A percentile compares a stretch with the other conserved stretches of the same genome.
Conservation (phyloP, 345 rosid genomes). For the Draba incana region DNA sequence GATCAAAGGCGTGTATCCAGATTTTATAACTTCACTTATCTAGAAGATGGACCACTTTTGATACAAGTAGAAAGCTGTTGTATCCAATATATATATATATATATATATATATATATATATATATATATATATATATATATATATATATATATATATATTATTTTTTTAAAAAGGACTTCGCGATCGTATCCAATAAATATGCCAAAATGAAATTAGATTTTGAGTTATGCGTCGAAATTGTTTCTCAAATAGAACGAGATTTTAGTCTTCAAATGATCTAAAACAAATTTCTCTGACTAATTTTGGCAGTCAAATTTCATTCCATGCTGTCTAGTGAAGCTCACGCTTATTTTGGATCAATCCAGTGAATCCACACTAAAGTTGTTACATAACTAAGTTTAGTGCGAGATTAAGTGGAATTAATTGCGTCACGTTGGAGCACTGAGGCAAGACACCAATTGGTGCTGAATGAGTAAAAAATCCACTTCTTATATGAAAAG, state of each 20-base stretch:
- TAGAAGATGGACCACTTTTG: too few relatives aligned
- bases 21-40: too few relatives aligned
- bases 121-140: too few relatives aligned
- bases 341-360: neutral
- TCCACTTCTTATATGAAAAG: slow-evolving; percentile 41
- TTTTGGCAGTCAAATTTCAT: slow-evolving; percentile 6
- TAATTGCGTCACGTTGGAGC: slow-evolving; percentile 43
- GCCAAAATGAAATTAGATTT: neutral
- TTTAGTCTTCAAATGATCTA: neutral
- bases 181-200: too few relatives aligned
- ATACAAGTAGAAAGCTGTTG: neutral
- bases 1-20: too few relatives aligned
- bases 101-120: too few relatives aligned
- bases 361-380: neutral
- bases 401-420: slow-evolving; percentile 33
- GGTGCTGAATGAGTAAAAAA: slow-evolving; percentile 49
- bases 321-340: slow-evolving; percentile 11
- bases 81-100: too few relatives aligned
- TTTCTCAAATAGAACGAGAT: neutral
- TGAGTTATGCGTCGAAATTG: neutral
- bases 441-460: slow-evolving; percentile 46
- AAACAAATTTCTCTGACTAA: neutral
- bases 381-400: slow-evolving; percentile 4
- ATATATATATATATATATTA: too few relatives aligned
- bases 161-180: too few relatives aligned